phyloP scores from a whole-genome alignment of 23 red algal species.

The Gracilariopsis chorda region DNA sequence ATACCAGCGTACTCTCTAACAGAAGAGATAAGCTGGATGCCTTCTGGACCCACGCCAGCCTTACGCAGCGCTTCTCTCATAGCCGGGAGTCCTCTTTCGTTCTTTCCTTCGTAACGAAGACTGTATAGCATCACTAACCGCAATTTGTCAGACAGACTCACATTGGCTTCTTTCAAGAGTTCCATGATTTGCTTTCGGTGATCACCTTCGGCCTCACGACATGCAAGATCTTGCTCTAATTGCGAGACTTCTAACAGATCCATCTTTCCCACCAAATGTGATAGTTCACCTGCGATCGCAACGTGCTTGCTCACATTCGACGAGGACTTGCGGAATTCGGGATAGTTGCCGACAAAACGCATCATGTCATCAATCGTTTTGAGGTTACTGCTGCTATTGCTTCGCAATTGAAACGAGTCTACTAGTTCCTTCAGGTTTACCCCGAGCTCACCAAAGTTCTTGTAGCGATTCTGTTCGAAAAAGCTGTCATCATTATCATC shows the following conservation, averaged over 20 bases:
- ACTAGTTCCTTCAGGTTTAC: constrained; percentile 77
- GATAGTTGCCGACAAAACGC: constrained; percentile 85
- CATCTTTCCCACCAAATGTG: constrained; percentile 65
- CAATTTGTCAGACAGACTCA: constrained; percentile 69
- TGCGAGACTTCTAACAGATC: constrained; percentile 81
- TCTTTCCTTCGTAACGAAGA: constrained; percentile 79
- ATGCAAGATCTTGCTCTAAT: constrained; percentile 97
- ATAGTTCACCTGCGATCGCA: constrained; percentile 82
- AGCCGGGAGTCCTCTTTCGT: constrained; percentile 20
- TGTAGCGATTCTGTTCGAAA: constrained; percentile 75
- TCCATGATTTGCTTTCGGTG: constrained; percentile 83
- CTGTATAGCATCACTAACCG: constrained; percentile 80
- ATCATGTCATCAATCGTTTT: constrained; percentile 86
- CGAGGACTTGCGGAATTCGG: constrained; percentile 85
- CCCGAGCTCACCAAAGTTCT: constrained; percentile 96
- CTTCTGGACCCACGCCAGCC: constrained; percentile 14
- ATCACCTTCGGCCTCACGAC: constrained; percentile 80
- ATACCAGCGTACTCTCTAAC: constrained; percentile 79
- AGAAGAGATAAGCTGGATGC: constrained; percentile 44
- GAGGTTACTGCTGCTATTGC: constrained; percentile 43
- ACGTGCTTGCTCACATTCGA: constrained; percentile 94
- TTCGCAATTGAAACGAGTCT: constrained; percentile 73
- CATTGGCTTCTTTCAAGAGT: constrained; percentile 32
- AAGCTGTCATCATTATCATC: constrained; percentile 73
- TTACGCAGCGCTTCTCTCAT: constrained; percentile 55